Evolutionary conservation across 2,329 filamentous ascomycete species (phyloP), one percentile per base, ranked within the genome.

Genomic region (Trichocomaceae sp.): DNA sequence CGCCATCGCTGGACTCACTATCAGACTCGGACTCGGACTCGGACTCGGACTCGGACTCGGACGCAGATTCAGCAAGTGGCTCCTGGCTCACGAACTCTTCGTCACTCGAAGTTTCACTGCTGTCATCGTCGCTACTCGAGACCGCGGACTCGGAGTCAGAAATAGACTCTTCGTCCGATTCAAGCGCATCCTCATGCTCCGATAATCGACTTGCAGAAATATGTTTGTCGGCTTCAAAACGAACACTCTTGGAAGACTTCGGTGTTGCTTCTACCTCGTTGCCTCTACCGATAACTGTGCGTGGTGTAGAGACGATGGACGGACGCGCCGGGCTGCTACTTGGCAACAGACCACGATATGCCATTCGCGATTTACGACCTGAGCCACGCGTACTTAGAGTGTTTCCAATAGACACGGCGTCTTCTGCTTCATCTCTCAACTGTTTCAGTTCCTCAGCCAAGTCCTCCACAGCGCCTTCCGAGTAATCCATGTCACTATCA

Each of bases 401-500:
- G 8, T 42, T 42, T 12, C 4, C 39, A 42, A 22, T 17, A 5
- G 39, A 54, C 8, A 64, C 60, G 9, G 66, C 59, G 7, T 63
- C 62, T 45, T 69, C 66, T 55, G 74, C 72, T 41, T 78, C 75
- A 5, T 73, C 67, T 39, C 69, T 67, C 1, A 79, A 61, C 23
- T 72, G 71, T 46, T 73, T 66, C n/a, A 78, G 65, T 54, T 79
- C 77, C 23, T 76, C 69, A 12, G 66, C 64, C 3, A 76, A 57
- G 52, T 76, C 71, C 19, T 71, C 71, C 10, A 41, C 51, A 15
- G 63, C 65, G 13, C 70, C 68, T 19, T 63, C 66, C 15, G 71
- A 68, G 35, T 60, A 50, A 4, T 70, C 71, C 5, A 53, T 59
- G 41, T 69, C 69, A 26, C 67, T 68, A 3, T 71, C 67, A 3